Conservation (phyloP, 1,284 basidiomycete species). For the Trametes sp. region DNA sequence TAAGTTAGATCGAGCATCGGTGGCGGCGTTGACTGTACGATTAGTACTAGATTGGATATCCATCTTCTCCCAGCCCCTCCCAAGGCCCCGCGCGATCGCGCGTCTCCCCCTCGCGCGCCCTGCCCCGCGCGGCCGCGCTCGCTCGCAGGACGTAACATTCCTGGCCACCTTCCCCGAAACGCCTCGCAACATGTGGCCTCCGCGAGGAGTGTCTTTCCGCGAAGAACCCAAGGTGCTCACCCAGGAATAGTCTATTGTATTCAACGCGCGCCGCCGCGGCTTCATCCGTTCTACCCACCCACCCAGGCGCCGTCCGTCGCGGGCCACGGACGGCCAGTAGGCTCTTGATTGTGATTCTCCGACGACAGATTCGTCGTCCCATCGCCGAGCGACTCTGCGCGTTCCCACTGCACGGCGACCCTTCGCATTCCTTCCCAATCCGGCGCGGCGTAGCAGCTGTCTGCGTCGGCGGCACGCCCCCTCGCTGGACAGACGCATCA, state of each 20-base stretch:
- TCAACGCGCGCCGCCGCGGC: neutral
- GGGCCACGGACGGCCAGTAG: conserved; percentile 1
- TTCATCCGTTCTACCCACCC: conserved; percentile 16
- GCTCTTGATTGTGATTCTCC: conserved; percentile 19
- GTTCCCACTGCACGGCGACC: conserved; percentile 24
- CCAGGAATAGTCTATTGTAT: conserved; percentile 9
- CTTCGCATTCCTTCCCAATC: conserved; percentile 13
- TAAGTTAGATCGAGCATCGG: conserved; percentile 27
- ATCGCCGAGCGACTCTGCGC: too few relatives aligned
- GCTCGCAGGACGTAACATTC: conserved; percentile 23
- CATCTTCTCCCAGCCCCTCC: conserved; percentile 12
- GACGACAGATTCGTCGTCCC: conserved; percentile 17
- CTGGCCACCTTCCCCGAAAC: conserved; percentile 15
- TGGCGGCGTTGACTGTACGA: conserved; percentile 24
- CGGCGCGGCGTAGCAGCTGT: conserved; percentile 1
- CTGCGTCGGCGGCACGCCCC: neutral
- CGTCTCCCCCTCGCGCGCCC: neutral
- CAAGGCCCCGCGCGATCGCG: conserved; percentile 8
- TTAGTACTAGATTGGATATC: conserved; percentile 25
- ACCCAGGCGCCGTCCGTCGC: conserved; percentile 10
- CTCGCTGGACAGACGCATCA: conserved; percentile 1
- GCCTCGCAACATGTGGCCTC: conserved; percentile 17
- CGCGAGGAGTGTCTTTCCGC: conserved; percentile 25
- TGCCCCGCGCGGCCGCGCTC: neutral
- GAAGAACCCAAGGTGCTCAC: conserved; percentile 16